Evolutionary conservation across 2,329 filamentous ascomycete species (phyloP), one percentile per base, ranked within the genome.

Genomic region (Fusarium multiceps): DNA sequence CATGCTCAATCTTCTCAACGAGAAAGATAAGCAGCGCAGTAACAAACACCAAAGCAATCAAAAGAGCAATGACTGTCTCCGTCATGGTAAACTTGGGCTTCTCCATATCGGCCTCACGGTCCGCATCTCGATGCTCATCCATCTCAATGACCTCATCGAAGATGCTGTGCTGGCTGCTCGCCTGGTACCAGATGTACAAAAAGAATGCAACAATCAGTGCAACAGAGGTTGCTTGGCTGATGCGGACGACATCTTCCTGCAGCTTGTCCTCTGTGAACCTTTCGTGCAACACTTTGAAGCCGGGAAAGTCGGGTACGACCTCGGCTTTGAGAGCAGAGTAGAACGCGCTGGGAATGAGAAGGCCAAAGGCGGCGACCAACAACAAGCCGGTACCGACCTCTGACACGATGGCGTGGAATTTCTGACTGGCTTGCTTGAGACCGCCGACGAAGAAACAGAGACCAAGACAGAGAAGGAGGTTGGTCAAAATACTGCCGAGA

Each of bases 371-470:
- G 6, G 90, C 89, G 37, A 91, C 89, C 46, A 92, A 80, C 30
- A 92, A 81, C 30, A 92, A 75, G 1, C 89, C 89, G 28, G 85
- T 90, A 23, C 90, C 90, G 7, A 89, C 88, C 77, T 92, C 90
- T 59, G 88, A 89, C n/a, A 92, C 83, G 3, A 88, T 88, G 58
- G 88, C 84, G 68, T 91, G 87, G 76, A 92, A 92, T 34, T 82
- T 82, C 69, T 91, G 87, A 63, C 86, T 85, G 13, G 88, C 81
- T 42, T 87, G 84, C 49, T 83, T 83, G 16, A 92, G 74, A 7
- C 90, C 90, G 27, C 90, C 90, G 16, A 87, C 83, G 56, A 91
- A 86, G 79, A 92, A 92, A 75, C 90, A 92, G 30, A 87, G 77
- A 0, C 90, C 90, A 28, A 92, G 79, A 67, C 90, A 92, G 2